phyloP scores from a whole-genome alignment of 2,329 filamentous ascomycete species.

The Pestalotiopsis fici region DNA sequence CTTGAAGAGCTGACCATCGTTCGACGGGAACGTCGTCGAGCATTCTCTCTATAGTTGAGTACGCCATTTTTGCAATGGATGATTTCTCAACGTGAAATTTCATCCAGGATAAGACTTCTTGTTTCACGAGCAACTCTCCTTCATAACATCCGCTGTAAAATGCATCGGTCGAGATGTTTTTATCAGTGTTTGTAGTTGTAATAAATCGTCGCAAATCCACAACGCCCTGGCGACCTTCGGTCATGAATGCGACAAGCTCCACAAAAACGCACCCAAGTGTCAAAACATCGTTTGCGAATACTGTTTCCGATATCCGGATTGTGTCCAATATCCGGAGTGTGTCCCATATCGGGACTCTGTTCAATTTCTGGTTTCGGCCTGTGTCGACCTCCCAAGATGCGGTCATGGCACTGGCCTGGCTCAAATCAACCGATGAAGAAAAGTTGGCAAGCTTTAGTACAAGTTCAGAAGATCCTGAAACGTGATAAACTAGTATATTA shows the following conservation, averaged over 20 bases:
- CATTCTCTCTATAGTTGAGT: no score
- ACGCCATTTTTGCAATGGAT: not conserved
- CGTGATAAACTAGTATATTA: not conserved
- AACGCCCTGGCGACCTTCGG: not conserved
- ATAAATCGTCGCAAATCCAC: not conserved
- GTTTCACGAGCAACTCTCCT: not conserved
- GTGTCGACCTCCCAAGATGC: no score
- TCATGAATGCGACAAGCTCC: not conserved
- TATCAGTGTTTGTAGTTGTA: rapidly evolving
- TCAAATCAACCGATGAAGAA: not conserved
- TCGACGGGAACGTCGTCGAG: no score
- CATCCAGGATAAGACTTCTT: not conserved
- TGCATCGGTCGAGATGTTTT: not conserved
- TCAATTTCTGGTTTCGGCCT: not conserved
- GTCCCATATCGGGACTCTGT: no score
- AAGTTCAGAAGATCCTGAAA: not conserved
- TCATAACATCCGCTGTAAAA: not conserved
- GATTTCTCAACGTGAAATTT: not conserved
- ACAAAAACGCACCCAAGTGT: not conserved
- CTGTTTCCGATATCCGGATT: not conserved
- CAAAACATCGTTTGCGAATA: not conserved
- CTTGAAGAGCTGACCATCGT: no score
- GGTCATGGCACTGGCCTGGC: no score
- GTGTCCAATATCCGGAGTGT: not conserved
- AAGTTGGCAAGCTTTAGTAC: not conserved